Conservation (phyloP, 1,284 basidiomycete genomes). For the Trichosporon faecale region DNA sequence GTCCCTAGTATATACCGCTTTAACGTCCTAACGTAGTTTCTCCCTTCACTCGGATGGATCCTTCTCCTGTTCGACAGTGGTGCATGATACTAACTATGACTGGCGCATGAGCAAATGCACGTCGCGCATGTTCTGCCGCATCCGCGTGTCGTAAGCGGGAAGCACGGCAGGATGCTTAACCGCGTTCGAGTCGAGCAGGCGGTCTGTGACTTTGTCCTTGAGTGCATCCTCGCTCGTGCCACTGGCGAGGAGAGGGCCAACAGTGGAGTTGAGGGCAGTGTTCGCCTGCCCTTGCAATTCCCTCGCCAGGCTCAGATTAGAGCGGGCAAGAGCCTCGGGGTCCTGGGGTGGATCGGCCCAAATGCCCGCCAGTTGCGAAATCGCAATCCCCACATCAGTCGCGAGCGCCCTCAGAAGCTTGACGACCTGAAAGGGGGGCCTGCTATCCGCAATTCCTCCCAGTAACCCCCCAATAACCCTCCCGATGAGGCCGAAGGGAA, state of each 20-base stretch:
- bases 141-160: not conserved
- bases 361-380: slow-evolving; percentile 40
- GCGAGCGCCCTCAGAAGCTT: slow-evolving; percentile 33
- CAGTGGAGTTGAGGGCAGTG: not conserved
- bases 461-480: slow-evolving; percentile 10
- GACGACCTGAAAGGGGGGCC: slow-evolving; percentile 38
- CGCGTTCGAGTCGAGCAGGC: not conserved
- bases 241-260: not conserved
- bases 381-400: slow-evolving; percentile 34
- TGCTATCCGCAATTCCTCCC: not conserved
- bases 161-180: not conserved
- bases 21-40: slow-evolving; percentile 2
- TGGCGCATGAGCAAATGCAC: not conserved
- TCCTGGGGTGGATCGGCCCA: slow-evolving; percentile 27
- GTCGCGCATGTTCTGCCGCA: not conserved
- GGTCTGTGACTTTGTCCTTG: not conserved
- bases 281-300: not conserved
- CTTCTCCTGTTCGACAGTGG: no score
- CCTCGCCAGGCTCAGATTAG: not conserved
- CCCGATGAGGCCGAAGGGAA: slow-evolving; percentile 13
- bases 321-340: not conserved
- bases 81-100: no score
- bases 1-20: slow-evolving; percentile 4
- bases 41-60: not conserved
- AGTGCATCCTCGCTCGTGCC: not conserved